Conservation (phyloP, 345 rosid genomes). For the Atalantia buxifolia region DNA sequence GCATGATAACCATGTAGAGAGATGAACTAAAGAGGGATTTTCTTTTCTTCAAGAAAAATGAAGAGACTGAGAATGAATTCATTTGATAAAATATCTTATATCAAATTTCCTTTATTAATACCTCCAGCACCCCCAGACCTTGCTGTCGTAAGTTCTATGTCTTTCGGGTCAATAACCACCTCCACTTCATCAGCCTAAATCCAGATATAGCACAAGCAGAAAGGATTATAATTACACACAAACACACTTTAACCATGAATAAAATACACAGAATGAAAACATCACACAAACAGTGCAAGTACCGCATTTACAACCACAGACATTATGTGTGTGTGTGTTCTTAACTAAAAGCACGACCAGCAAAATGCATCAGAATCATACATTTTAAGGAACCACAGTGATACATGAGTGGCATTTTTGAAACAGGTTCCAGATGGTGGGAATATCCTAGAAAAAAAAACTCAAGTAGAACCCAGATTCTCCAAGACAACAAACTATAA, state of each 20-base stretch:
- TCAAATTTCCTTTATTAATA: conserved; percentile 26
- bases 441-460: background rate
- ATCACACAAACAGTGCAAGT: background rate
- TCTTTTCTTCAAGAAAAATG: background rate
- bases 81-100: background rate
- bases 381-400: background rate
- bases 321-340: background rate
- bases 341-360: background rate
- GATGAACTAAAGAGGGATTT: background rate
- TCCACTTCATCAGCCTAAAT: conserved; percentile 93
- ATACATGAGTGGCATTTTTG: background rate
- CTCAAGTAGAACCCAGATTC: background rate
- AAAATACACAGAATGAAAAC: background rate
- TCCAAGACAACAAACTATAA: background rate
- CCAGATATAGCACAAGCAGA: conserved; percentile 14
- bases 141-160: conserved; percentile 90
- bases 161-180: conserved; percentile 91
- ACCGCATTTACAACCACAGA: background rate
- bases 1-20: conserved; percentile 28
- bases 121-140: conserved; percentile 99
- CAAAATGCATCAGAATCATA: background rate
- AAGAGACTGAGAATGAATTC: background rate
- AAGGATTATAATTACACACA: background rate
- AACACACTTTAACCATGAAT: background rate
- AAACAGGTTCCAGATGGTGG: background rate